These are phyloP conservation scores for Dillenia suffruticosa DNA, from an alignment of 164 flowering plant species.

Conservation along the genomic window DNA sequence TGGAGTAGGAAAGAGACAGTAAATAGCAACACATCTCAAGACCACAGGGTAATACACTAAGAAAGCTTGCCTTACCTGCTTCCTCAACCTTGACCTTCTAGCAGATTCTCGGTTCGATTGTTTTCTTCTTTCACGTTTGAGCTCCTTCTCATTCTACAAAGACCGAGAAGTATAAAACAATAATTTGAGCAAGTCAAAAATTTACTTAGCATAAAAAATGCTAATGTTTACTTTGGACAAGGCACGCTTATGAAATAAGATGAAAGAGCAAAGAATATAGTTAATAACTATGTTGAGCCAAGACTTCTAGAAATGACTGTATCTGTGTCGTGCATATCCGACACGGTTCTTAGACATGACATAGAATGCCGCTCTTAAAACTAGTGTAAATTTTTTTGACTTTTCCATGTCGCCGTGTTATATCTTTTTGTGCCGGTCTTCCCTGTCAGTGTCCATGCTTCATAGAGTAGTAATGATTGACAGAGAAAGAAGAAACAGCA, in stretches of 20 bases:
- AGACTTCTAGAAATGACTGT: too few species aligned
- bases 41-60: too few species aligned
- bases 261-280: not conserved
- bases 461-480: not conserved
- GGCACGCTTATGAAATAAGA: not conserved
- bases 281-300: too few species aligned
- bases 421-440: not conserved
- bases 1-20: constrained; percentile 13
- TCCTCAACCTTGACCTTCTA: constrained; percentile 90
- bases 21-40: too few species aligned
- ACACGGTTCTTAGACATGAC: not conserved
- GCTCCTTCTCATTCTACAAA: constrained; percentile 68
- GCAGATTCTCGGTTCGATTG: constrained; percentile 99
- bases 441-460: not conserved
- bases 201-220: not conserved
- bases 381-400: not conserved
- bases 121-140: constrained; percentile 88
- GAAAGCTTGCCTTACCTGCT: constrained; percentile 52
- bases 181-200: not conserved
- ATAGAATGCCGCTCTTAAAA: not conserved
- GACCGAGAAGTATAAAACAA: not conserved
- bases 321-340: not conserved
- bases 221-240: not conserved
- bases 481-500: not conserved
- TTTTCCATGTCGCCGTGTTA: not conserved